Percentiles rank a stretch among this genome's conserved stretches.
Conservation (phyloP, 257 asterid species). For the Echium plantagineum region DNA sequence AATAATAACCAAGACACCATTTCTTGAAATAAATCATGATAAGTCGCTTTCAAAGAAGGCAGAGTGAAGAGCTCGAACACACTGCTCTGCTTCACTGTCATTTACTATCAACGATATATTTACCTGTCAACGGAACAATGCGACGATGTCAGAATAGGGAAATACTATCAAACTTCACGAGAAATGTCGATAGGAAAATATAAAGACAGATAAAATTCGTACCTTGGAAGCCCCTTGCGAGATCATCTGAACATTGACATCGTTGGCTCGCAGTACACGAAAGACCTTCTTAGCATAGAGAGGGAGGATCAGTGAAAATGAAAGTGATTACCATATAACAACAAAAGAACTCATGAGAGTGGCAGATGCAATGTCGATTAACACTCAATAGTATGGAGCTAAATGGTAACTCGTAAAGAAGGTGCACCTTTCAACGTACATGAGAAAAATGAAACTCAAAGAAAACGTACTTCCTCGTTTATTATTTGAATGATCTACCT, state of each 20-base stretch:
- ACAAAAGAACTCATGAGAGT: too few relatives aligned
- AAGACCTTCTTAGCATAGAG: conserved; percentile 37
- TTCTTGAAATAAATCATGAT: conserved; percentile 32
- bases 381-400: too few relatives aligned
- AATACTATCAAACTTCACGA: too few relatives aligned
- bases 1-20: conserved; percentile 10
- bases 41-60: conserved; percentile 57
- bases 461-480: too few relatives aligned
- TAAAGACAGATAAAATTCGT: not conserved
- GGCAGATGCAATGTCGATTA: too few relatives aligned
- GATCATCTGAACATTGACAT: conserved; percentile 82
- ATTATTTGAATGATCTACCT: too few relatives aligned
- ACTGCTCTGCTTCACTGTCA: conserved; percentile 69
- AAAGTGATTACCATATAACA: not conserved
- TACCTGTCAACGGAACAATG: conserved; percentile 21
- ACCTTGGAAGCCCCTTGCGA: conserved; percentile 43
- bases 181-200: too few relatives aligned
- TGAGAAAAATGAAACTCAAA: too few relatives aligned
- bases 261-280: conserved; percentile 53
- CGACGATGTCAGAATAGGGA: not conserved
- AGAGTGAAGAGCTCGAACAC: conserved; percentile 66
- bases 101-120: conserved; percentile 74
- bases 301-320: not conserved
- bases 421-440: too few relatives aligned
- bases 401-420: too few relatives aligned